Evolutionary conservation across 306 rosid genomes (phyloP).

Genomic region (Gleditsia sinensis): DNA sequence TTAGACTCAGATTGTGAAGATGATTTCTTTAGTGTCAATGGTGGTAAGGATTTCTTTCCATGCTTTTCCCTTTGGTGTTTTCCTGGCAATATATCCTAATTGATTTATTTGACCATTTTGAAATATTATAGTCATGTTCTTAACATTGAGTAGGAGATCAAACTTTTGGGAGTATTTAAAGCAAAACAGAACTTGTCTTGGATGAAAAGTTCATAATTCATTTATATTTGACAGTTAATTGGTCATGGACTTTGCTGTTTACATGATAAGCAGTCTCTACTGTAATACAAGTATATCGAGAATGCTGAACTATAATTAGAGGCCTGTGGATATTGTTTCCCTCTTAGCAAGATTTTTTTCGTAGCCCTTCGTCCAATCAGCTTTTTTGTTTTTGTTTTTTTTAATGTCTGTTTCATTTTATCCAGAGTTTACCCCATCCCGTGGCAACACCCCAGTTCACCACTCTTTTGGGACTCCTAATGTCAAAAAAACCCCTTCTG

Average conservation of each 20-base stretch:
- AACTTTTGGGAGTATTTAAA: neutral
- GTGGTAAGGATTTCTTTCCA: conserved; percentile 65
- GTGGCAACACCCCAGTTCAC: conserved; percentile 82
- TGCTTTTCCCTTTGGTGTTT: conserved; percentile 8
- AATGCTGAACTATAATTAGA: too few species aligned
- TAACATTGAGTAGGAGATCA: neutral
- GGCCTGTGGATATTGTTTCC: neutral
- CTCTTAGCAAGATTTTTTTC: neutral
- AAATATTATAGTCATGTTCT: neutral
- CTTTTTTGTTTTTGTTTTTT: conserved; percentile 11
- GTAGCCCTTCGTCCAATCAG: neutral
- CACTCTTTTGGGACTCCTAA: conserved; percentile 33
- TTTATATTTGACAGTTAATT: too few species aligned
- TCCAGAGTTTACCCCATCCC: conserved; percentile 89
- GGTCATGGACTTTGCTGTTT: too few species aligned
- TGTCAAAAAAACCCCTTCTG: conserved; percentile 39
- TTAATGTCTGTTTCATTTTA: neutral
- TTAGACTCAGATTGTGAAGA: conserved; percentile 94
- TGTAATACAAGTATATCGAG: conserved; percentile 16
- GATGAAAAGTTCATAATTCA: neutral
- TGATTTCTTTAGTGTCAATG: conserved; percentile 91
- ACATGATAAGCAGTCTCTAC: neutral
- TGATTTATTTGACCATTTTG: neutral
- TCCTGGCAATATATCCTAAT: conserved; percentile 9
- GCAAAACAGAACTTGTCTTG: neutral